phyloP scores from a whole-genome alignment of 2,329 filamentous ascomycete species.

The Chaetomium strumarium region DNA sequence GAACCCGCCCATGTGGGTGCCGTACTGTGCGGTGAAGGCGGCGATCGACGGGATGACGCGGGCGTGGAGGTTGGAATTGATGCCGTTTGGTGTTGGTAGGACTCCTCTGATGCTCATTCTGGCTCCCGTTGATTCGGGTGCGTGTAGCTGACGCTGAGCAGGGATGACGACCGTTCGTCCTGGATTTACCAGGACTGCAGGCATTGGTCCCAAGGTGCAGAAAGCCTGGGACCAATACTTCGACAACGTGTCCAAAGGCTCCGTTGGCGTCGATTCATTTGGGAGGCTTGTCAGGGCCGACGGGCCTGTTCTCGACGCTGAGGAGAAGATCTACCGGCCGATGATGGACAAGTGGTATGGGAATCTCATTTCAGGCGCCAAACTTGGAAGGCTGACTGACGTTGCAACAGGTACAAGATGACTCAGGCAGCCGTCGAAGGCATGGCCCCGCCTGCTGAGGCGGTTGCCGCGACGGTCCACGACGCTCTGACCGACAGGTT shows the following conservation, averaged over 20 bases:
- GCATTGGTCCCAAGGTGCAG: slow-evolving; percentile 1
- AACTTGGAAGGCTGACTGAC: neutral
- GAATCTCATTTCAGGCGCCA: neutral
- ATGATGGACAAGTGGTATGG: slow-evolving; percentile 10
- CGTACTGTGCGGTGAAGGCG: slow-evolving; percentile 10
- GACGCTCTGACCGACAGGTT: slow-evolving; percentile 7
- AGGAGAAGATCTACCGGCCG: slow-evolving; percentile 11
- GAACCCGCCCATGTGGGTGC: slow-evolving; percentile 11
- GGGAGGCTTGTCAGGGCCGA: slow-evolving; percentile 3
- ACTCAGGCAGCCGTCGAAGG: slow-evolving; percentile 3
- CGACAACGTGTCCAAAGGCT: slow-evolving; percentile 4
- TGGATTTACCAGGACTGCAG: slow-evolving; percentile 4
- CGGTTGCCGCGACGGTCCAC: slow-evolving; percentile 3
- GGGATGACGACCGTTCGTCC: slow-evolving; percentile 8
- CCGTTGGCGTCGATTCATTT: slow-evolving; percentile 10
- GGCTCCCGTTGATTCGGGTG: neutral
- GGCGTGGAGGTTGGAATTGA: slow-evolving; percentile 8
- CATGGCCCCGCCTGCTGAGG: neutral
- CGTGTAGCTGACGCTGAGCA: neutral
- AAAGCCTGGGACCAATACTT: slow-evolving; percentile 7
- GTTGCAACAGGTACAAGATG: slow-evolving; percentile 3
- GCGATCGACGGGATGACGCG: slow-evolving; percentile 8
- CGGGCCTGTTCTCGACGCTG: slow-evolving; percentile 1
- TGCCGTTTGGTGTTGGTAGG: slow-evolving; percentile 12
- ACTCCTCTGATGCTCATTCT: neutral